Conservation (phyloP, 2,329 filamentous ascomycete genomes). For the Phaeoacremonium minimum region DNA sequence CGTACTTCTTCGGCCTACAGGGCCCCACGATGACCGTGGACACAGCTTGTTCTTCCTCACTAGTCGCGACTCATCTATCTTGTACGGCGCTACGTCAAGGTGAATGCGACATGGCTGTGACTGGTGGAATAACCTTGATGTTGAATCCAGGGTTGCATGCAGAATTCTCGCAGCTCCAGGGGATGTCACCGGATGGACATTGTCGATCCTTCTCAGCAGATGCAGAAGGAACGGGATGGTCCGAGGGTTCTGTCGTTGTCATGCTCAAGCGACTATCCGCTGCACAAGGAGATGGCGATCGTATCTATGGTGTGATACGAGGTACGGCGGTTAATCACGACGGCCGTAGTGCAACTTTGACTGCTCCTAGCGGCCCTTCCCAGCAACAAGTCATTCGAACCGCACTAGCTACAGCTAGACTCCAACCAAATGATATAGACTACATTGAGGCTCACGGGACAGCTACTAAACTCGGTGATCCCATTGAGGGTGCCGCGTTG, state of each 20-base stretch:
- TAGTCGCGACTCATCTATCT: slow-evolving; percentile 31
- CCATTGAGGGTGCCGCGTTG: slow-evolving; percentile 16
- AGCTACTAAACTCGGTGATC: slow-evolving; percentile 29
- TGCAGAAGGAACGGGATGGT: slow-evolving; percentile 41
- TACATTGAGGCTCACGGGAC: slow-evolving; percentile 32
- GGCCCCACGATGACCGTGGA: slow-evolving; percentile 34
- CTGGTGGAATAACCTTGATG: slow-evolving; percentile 25
- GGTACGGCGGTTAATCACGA: slow-evolving; percentile 30
- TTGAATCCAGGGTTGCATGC: slow-evolving; percentile 26
- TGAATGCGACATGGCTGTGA: slow-evolving; percentile 23
- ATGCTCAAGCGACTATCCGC: slow-evolving; percentile 36
- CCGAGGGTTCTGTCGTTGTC: slow-evolving; percentile 35
- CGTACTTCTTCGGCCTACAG: slow-evolving; percentile 30
- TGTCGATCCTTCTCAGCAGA: slow-evolving; percentile 28
- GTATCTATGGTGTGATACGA: slow-evolving; percentile 26
- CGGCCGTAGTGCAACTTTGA: slow-evolving; percentile 30
- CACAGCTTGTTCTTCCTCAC: slow-evolving; percentile 34
- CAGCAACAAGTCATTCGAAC: slow-evolving; percentile 33
- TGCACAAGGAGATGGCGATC: slow-evolving; percentile 35
- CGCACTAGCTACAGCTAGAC: slow-evolving; percentile 23
- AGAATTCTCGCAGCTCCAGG: slow-evolving; percentile 6
- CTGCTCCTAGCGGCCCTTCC: slow-evolving; percentile 26
- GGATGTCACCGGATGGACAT: slow-evolving; percentile 14
- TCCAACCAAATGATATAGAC: slow-evolving; percentile 8
- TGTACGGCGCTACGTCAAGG: slow-evolving; percentile 23